Evolutionary conservation across 2,329 filamentous ascomycete genomes (phyloP).

Genomic region (Zymoseptoria brevis): DNA sequence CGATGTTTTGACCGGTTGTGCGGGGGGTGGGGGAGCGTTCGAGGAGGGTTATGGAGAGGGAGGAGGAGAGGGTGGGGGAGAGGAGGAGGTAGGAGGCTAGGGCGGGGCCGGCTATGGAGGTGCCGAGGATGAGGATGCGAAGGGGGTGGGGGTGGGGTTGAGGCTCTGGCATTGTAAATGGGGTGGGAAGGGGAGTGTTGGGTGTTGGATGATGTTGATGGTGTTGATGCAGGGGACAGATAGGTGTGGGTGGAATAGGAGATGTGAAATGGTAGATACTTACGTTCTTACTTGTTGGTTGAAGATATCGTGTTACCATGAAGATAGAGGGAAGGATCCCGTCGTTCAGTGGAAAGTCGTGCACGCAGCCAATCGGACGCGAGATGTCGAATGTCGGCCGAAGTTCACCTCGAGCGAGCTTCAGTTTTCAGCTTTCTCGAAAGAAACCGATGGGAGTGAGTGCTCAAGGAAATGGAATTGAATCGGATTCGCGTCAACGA

Average conservation of each 20-base stretch:
- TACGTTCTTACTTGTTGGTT: no score
- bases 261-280: not conserved
- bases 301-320: not conserved
- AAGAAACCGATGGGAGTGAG: no score
- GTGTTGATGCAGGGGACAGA: not conserved
- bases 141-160: no score
- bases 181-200: no score
- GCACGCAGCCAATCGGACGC: not conserved
- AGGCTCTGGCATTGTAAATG: no score
- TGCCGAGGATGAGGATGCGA: conserved; percentile 24
- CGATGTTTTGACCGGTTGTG: conserved; percentile 27
- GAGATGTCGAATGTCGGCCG: not conserved
- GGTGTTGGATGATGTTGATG: no score
- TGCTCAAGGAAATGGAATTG: no score
- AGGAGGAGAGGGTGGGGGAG: conserved; percentile 7
- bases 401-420: no score
- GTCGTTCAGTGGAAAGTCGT: not conserved
- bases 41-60: conserved; percentile 24
- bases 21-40: conserved; percentile 18
- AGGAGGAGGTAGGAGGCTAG: conserved; percentile 23
- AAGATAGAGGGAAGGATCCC: not conserved
- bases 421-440: no score
- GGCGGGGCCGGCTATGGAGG: conserved; percentile 23
- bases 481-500: not conserved
- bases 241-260: not conserved